Conservation (phyloP, 352 stramenopile genomes). For the Saprolegnia parasitica region DNA sequence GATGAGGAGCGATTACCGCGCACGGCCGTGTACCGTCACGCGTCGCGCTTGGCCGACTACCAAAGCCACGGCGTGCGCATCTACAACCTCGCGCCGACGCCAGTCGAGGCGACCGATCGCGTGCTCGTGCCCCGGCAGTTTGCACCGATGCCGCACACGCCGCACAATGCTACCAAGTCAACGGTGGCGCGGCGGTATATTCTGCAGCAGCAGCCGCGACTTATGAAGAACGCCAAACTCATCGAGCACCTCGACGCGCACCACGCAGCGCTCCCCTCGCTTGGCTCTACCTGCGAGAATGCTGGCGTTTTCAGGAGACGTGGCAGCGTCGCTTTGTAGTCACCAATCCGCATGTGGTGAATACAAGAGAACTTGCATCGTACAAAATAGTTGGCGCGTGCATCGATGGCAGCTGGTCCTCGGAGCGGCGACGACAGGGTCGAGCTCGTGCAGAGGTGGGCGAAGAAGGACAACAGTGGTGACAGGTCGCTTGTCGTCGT, state of each 20-base stretch:
- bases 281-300: not conserved
- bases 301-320: not conserved
- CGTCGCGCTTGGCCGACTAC: conserved; percentile 51
- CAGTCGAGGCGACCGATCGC: conserved; percentile 43
- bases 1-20: conserved; percentile 20
- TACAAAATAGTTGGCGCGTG: too few species aligned
- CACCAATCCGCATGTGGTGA: too few species aligned
- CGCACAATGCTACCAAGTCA: conserved; percentile 22
- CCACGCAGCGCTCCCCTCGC: not conserved
- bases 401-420: too few species aligned
- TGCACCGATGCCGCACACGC: conserved; percentile 5
- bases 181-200: not conserved
- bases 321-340: not conserved
- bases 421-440: too few species aligned
- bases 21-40: conserved; percentile 73
- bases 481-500: too few species aligned
- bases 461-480: too few species aligned
- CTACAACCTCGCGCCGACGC: conserved; percentile 58
- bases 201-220: conserved; percentile 11
- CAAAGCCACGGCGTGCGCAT: conserved; percentile 73
- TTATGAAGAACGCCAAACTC: conserved; percentile 27
- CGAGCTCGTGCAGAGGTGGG: too few species aligned
- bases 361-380: too few species aligned
- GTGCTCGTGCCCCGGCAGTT: conserved; percentile 44
- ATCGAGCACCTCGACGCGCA: conserved; percentile 16